These are phyloP conservation scores for Spathaspora sp. DNA, from an alignment of 1,139 yeast genomes.

Conservation along the genomic window DNA sequence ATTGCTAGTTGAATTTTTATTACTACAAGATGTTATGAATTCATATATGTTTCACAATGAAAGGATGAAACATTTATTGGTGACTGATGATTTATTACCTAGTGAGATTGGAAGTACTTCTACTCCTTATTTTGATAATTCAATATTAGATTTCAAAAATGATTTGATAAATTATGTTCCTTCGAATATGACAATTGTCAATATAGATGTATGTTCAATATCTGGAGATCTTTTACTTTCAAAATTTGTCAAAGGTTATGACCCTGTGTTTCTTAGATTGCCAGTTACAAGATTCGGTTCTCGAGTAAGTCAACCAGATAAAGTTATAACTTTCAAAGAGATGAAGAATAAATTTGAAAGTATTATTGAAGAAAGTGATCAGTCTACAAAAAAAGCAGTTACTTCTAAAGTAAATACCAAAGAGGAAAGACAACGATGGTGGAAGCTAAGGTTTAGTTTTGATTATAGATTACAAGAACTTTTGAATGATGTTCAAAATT, in stretches of 20 bases:
- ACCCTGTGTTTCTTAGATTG: constrained; percentile 54
- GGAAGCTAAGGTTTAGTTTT: constrained; percentile 64
- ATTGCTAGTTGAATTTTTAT: constrained; percentile 26
- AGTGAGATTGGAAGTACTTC: constrained; percentile 4
- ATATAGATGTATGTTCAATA: constrained; percentile 60
- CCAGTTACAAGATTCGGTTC: constrained; percentile 57
- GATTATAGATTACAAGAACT: constrained; percentile 57
- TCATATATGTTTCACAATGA: constrained; percentile 34
- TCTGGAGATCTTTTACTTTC: constrained; percentile 60
- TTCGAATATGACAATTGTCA: constrained; percentile 55
- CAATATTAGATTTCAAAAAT: constrained; percentile 10
- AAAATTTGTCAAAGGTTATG: constrained; percentile 32
- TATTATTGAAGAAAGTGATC: constrained; percentile 61
- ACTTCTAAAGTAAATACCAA: constrained; percentile 53
- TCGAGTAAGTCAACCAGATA: constrained; percentile 34
- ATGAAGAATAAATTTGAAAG: constrained; percentile 44
- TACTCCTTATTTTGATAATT: constrained; percentile 4
- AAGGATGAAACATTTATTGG: constrained; percentile 15
- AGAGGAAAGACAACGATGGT: constrained; percentile 73
- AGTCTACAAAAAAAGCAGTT: constrained; percentile 53
- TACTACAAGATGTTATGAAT: constrained; percentile 35
- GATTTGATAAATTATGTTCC: constrained; percentile 36
- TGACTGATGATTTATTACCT: constrained; percentile 15
- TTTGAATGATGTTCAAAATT: constrained; percentile 57
- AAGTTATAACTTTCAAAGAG: constrained; percentile 42